Evolutionary conservation across 2,329 filamentous ascomycete genomes (phyloP), one percentile per base, ranked within the genome.

Genomic region (Botrytis byssoidea): DNA sequence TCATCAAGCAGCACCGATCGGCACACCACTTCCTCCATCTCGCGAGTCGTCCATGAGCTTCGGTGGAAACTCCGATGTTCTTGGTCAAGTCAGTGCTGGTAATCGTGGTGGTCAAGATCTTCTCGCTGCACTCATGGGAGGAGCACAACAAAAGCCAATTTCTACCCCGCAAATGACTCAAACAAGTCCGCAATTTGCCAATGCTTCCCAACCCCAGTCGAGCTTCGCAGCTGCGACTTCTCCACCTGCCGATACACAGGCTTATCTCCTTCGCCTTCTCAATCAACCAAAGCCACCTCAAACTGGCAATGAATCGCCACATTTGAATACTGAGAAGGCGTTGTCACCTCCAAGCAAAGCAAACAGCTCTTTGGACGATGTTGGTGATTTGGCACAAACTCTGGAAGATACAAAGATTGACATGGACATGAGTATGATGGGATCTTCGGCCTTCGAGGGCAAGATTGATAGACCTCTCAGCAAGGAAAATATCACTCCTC

Each of bases 251-350:
- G 91, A 94, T 81, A 93, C 94, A 7, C 93, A 97, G 82, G 91
- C 95, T 76, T 93, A 96, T 80, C 86, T 99, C 66, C 89, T 98
- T 75, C 92, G 93, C 78, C 86, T 98, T 74, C 88, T 99, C 76
- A 96, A 94, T 80, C 91, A 92, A 67, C 90, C 92, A 70, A 94
- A 91, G 83, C 89, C 89, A 20, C 85, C 86, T 74, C 89, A 91
- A 81, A 85, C 84, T 66, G 88, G 64, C 32, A 46, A 70, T 10
- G 72, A 90, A 29, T 71, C 68, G 20, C 69, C 77, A 46, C 76
- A 75, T 51, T 42, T 78, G 20, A 79, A 80, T 73, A 73, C 75
- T n/a, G 74, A 78, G 25, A 79, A 79, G 37, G 75, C 76, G n/a
- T 71, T 80, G 74, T 82, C 82, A 74, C 80, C 82, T 76, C 80